A percentile compares a stretch with the other conserved stretches of the same genome.
Evolutionary conservation across 108 stramenopile species (phyloP).

Genomic region (Aurantiochytrium sp.): DNA sequence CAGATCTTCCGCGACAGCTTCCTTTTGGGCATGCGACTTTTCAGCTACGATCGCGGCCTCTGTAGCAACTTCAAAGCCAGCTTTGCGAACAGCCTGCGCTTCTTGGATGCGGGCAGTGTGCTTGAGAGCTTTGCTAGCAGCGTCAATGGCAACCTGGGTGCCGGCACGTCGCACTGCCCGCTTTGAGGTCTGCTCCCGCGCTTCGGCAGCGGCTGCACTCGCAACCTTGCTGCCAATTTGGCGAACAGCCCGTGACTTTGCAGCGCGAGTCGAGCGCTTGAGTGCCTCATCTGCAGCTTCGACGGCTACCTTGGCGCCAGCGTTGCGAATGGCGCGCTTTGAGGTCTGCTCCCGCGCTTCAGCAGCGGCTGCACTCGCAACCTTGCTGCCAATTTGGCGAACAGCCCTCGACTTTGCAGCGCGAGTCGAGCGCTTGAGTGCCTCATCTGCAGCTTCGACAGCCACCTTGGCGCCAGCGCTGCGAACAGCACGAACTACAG

Average conservation of each 20-base stretch:
- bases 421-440: background rate
- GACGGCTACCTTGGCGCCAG: background rate
- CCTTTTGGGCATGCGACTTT: background rate
- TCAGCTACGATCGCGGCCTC: too few species aligned
- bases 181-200: background rate
- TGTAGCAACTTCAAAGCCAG: too few species aligned
- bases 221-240: background rate
- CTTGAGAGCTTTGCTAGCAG: too few species aligned
- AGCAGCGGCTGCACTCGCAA: background rate
- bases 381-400: background rate
- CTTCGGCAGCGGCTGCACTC: background rate
- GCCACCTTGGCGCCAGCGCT: background rate
- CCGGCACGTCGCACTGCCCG: background rate
- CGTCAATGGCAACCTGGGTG: too few species aligned
- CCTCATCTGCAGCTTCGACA: background rate
- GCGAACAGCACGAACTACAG: background rate
- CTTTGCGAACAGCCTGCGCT: too few species aligned
- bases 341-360: background rate
- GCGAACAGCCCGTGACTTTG: background rate
- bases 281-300: background rate
- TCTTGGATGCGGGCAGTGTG: too few species aligned
- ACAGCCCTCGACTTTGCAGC: background rate
- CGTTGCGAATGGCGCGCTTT: background rate
- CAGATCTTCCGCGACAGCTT: background rate
- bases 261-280: background rate